Base-by-base conservation (phyloP, 768 basidiomycete genomes). In the Tubosaeta sp. region DNA sequence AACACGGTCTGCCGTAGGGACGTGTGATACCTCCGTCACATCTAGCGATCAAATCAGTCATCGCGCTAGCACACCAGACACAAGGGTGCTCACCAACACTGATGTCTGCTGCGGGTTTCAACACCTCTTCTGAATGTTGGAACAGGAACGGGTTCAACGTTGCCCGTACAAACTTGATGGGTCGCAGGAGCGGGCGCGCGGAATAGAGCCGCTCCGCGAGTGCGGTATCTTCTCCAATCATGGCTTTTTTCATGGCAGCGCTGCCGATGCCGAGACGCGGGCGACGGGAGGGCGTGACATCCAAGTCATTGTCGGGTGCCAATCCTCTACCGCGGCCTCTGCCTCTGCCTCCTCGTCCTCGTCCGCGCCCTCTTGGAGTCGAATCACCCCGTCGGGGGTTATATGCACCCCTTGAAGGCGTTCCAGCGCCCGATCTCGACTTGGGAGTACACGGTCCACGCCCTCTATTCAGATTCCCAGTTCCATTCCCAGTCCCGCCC, bases 1-100 rank as follows among this genome's bases (percentile, higher is more conserved):
- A 25, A 91, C 80, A 10, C 72, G 76, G n/a, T 85, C 79, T 0
- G 87, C 86, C 5, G 88, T 91, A 6, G 89, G 88, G 5, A 80
- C 73, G 66, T 82, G 78, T 43, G 76, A 80, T 39, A 75, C 59
- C 47, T 81, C 78, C 19, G 71, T 82, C 79, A 62, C 12, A 46
- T 43, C 45, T 58, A 48, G 37, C 27, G 37, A 37, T 25, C 19
- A 8, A 39, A 48, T 56, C 49, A 64, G 47, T 25, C 26, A 43
- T 51, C 14, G 38, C 7, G 1, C 34, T 2, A 11, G 25, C 7
- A 43, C 14, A 1, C 22, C 22, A 29, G n/a, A 14, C 8, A 41
- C 29, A 34, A 45, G 48, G 19, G 32, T 22, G n/a, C 55, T 26
- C 74, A 80, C 48, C 44, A 82, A 85, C 77, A 26, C 74, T 68